Evolutionary conservation across 2,329 filamentous ascomycete species (phyloP).

Genomic region (Fusarium tuaranense): DNA sequence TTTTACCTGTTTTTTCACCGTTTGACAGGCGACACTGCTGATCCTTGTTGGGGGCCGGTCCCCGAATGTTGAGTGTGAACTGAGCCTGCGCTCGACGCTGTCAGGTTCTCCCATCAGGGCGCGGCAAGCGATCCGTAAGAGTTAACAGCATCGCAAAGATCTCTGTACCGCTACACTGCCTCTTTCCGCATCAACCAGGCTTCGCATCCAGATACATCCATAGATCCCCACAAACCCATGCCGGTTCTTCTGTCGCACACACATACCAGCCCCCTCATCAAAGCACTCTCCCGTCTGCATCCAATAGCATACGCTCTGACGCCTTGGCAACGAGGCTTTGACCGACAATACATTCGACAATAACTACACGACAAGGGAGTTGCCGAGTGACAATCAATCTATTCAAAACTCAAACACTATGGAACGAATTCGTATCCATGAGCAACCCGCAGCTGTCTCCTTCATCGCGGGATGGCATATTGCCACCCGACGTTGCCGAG

Average conservation of each 20-base stretch:
- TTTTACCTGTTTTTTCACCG: not conserved
- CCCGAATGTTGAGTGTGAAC: not conserved
- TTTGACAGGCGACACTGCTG: not conserved
- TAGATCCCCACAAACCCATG: not conserved
- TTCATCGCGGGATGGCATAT: not conserved
- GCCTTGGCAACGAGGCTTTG: not conserved
- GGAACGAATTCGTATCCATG: not conserved
- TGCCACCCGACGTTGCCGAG: conserved; percentile 8
- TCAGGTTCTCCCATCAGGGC: not conserved
- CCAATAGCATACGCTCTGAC: not conserved
- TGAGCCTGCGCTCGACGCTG: not conserved
- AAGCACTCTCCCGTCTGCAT: not conserved
- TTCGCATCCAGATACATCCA: not conserved
- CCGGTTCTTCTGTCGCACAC: not conserved
- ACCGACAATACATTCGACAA: not conserved
- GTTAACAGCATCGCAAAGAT: not conserved
- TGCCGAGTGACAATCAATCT: not conserved
- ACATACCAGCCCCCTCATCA: not conserved
- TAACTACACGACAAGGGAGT: not conserved
- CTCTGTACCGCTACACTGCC: not conserved
- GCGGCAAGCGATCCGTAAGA: not conserved
- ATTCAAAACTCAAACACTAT: not conserved
- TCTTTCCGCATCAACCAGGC: not conserved
- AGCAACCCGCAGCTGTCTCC: not conserved
- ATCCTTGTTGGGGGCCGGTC: not conserved